Evolutionary conservation across 2,329 filamentous ascomycete species (phyloP), one percentile per base, ranked within the genome.

Genomic region (Colletotrichum musicola): DNA sequence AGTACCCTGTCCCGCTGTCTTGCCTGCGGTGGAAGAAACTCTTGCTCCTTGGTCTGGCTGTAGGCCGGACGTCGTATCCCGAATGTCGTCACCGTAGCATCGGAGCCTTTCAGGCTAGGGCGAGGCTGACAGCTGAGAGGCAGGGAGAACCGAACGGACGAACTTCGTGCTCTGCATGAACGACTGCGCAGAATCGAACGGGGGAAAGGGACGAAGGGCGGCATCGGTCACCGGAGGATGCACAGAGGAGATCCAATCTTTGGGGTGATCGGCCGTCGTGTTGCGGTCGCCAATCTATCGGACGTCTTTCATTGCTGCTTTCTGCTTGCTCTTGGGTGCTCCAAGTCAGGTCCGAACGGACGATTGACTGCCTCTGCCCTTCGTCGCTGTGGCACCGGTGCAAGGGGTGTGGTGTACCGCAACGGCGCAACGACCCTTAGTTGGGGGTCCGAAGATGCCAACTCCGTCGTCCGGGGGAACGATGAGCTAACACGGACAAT

Each of bases 381-480:
- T 18, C 30, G 35, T 59, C 61, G 40, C 20, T 59, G 49, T 68
- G 62, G 62, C 55, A 49, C 38, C 27, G 38, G 12, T 14, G 18
- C 4, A 40, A 60, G 44, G 65, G 47, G 61, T 38, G 62, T 61
- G 47, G 61, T 38, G 62, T 61, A 58, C 22, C 30, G 38, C 51
- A 53, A 18, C 22, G 38, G 62, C 66, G 66, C 66, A 54, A 40
- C 51, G 67, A 47, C 35, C 46, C 40, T 53, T 30, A 69, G 63
- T 69, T 69, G 67, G 67, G 67, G 67, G 58, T 69, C 67, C 67
- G 67, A 68, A 53, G 54, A 53, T 46, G 46, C 44, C 56, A 69
- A 66, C 67, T 69, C 67, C 67, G 67, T 68, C 49, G 67, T 67
- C 62, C 62, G 67, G 65, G 64, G 46, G 50, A 54, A 20, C n/a